These are phyloP conservation scores for Glycyrrhiza uralensis DNA, from an alignment of 306 rosid species.

Conservation along the genomic window DNA sequence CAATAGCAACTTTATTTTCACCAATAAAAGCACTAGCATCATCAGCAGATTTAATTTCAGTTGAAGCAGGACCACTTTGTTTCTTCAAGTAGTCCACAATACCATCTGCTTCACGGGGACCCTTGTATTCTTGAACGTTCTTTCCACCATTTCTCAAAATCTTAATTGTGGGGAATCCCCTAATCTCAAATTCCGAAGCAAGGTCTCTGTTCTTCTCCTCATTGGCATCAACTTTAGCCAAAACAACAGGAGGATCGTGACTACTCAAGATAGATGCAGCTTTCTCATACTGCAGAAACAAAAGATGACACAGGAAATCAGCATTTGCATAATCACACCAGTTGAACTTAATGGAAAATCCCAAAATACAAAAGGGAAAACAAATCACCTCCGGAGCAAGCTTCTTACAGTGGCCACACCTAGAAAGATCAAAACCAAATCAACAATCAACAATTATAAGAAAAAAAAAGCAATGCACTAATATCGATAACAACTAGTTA, in stretches of 20 bases:
- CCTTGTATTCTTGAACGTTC: slow-evolving; percentile 73
- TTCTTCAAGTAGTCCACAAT: slow-evolving; percentile 78
- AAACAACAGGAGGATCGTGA: slow-evolving; percentile 60
- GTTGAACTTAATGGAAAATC: background rate
- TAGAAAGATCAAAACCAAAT: slow-evolving; percentile 9
- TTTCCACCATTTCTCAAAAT: slow-evolving; percentile 85
- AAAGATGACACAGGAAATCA: background rate
- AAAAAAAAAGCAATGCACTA: slow-evolving; percentile 2
- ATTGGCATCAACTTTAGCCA: slow-evolving; percentile 83
- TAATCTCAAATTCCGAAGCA: slow-evolving; percentile 50
- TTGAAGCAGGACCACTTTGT: slow-evolving; percentile 83
- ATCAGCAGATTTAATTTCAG: slow-evolving; percentile 64
- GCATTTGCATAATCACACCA: background rate
- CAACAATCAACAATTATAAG: background rate
- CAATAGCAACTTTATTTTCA: slow-evolving; percentile 62
- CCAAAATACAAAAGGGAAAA: background rate
- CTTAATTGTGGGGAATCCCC: slow-evolving; percentile 84
- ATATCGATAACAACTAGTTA: background rate
- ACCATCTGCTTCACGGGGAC: slow-evolving; percentile 90
- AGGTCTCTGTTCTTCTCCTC: slow-evolving; percentile 64
- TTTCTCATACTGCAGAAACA: slow-evolving; percentile 64
- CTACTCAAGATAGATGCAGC: slow-evolving; percentile 80
- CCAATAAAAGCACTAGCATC: slow-evolving; percentile 56
- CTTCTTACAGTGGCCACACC: slow-evolving; percentile 99
- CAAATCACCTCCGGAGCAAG: slow-evolving; percentile 87